A percentile compares a stretch with the other conserved stretches of the same genome.
Evolutionary conservation across 164 flowering plant species (phyloP).

Genomic region (Nymphaea colorata): DNA sequence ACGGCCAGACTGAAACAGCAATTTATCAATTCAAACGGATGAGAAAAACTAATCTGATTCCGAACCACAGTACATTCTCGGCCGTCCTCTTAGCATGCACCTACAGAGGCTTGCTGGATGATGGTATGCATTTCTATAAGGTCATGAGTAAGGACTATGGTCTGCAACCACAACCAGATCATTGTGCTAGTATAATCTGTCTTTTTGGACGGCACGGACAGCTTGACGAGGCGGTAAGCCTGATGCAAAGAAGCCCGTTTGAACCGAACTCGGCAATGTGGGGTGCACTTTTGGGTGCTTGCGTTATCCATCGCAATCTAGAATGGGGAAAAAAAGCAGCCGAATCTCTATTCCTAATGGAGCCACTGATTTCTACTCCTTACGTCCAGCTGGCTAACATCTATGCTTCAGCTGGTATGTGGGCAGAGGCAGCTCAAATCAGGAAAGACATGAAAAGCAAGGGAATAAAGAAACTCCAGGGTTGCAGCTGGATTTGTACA

Average conservation of each 20-base stretch:
- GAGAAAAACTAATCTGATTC: conserved; percentile 6
- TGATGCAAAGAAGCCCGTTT: conserved; percentile 1
- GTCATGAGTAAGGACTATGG: conserved; percentile 11
- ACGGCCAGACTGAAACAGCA: conserved; percentile 13
- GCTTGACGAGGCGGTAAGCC: conserved; percentile 6
- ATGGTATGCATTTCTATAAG: conserved; percentile 9
- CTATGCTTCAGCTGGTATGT: background rate
- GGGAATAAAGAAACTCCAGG: background rate
- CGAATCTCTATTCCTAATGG: conserved; percentile 9
- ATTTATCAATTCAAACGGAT: conserved; percentile 9
- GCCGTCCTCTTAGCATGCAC: conserved; percentile 18
- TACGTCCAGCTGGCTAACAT: background rate
- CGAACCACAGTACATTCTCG: conserved; percentile 14
- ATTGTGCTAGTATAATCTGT: conserved; percentile 13
- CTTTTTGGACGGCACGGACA: conserved; percentile 15
- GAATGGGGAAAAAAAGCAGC: conserved; percentile 13
- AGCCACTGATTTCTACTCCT: conserved; percentile 11
- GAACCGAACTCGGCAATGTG: conserved; percentile 10
- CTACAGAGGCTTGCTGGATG: conserved; percentile 11
- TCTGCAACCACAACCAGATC: conserved; percentile 12
- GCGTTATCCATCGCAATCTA: conserved; percentile 9
- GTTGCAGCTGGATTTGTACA: background rate
- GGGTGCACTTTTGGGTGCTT: conserved; percentile 20
- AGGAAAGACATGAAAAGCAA: background rate
- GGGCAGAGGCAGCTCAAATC: background rate